Percentiles rank a stretch among this genome's conserved stretches.
Evolutionary conservation across 2,329 filamentous ascomycete species (phyloP).

Genomic region (Madurella mycetomatis): DNA sequence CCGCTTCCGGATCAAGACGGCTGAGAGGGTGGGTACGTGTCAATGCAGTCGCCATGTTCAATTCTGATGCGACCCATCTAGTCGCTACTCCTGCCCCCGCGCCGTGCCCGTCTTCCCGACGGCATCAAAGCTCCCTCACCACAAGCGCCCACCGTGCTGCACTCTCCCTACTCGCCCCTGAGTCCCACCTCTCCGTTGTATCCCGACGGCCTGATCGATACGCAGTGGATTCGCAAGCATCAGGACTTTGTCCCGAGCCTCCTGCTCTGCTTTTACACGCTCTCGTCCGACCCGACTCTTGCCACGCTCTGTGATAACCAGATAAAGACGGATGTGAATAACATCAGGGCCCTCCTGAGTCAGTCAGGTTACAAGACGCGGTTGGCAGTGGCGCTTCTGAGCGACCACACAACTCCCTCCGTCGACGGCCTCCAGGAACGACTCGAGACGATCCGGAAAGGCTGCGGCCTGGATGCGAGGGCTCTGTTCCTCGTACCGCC

Average conservation of each 20-base stretch:
- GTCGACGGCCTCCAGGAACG: constrained; percentile 61
- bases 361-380: constrained; percentile 73
- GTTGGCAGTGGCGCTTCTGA: constrained; percentile 72
- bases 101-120: constrained; percentile 51
- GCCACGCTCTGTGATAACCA: constrained; percentile 80
- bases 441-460: constrained; percentile 71
- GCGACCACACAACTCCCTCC: constrained; percentile 53
- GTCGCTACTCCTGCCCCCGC: constrained; percentile 54
- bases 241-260: constrained; percentile 77
- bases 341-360: constrained; percentile 62
- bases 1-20: constrained; percentile 65
- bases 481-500: constrained; percentile 80
- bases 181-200: constrained; percentile 79
- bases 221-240: constrained; percentile 83
- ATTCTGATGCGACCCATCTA: constrained; percentile 31
- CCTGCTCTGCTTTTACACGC: constrained; percentile 74
- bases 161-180: constrained; percentile 88
- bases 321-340: constrained; percentile 81
- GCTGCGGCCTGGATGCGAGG: constrained; percentile 76
- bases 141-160: constrained; percentile 55
- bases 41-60: constrained; percentile 14
- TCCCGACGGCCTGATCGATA: constrained; percentile 81
- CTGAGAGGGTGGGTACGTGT: constrained; percentile 69
- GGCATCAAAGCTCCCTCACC: constrained; percentile 45
- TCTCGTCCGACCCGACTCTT: constrained; percentile 68